These are phyloP conservation scores for Lactarius hatsudake DNA, from an alignment of 768 basidiomycete species.

Conservation along the genomic window DNA sequence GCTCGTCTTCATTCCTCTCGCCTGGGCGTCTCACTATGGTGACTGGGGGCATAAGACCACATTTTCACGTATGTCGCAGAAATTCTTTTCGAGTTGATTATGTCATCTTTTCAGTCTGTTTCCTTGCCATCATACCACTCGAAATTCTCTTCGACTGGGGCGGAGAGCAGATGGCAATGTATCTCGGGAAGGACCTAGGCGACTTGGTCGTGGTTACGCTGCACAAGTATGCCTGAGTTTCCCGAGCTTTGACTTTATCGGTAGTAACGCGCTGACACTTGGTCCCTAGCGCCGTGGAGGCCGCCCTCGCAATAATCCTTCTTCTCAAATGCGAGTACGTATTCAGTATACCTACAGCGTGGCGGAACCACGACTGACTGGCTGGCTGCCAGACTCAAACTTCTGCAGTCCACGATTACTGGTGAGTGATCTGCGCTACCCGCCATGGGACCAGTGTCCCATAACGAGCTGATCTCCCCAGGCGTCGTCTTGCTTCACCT, in stretches of 20 bases:
- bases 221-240: constrained; percentile 52
- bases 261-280: not conserved
- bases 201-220: constrained; percentile 64
- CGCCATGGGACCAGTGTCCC: not conserved
- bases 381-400: constrained; percentile 43
- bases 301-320: constrained; percentile 65
- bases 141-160: constrained; percentile 67
- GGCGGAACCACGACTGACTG: not conserved
- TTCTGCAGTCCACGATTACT: constrained; percentile 67
- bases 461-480: constrained; percentile 25
- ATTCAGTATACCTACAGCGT: not conserved
- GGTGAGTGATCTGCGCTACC: constrained; percentile 37
- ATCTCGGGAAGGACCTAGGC: constrained; percentile 56
- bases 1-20: constrained; percentile 30
- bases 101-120: constrained; percentile 45
- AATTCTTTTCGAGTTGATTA: not conserved
- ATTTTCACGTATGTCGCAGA: constrained; percentile 29
- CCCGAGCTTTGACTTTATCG: not conserved
- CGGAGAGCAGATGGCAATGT: constrained; percentile 53
- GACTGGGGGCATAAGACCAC: constrained; percentile 20
- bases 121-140: constrained; percentile 63
- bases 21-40: constrained; percentile 33
- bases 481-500: constrained; percentile 72
- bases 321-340: constrained; percentile 67
- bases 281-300: constrained; percentile 58